Evolutionary conservation across 1,284 basidiomycete genomes (phyloP).

Genomic region (Ustilago curta): DNA sequence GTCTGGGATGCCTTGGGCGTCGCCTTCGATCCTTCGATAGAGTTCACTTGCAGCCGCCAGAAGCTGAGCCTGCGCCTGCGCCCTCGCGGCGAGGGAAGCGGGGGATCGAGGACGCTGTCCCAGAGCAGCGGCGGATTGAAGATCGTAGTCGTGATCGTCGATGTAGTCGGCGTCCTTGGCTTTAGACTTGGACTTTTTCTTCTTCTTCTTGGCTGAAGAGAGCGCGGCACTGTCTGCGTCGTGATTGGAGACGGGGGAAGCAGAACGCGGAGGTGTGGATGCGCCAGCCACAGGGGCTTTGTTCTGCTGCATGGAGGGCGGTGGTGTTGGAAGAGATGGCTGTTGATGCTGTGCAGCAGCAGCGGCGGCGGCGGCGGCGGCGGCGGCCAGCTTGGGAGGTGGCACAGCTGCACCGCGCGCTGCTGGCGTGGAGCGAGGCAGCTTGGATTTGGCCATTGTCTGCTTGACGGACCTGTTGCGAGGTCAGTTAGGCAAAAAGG

Average conservation of each 20-base stretch:
- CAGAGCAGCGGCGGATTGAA: slow-evolving; percentile 40
- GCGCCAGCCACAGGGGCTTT: slow-evolving; percentile 33
- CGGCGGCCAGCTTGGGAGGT: slow-evolving; percentile 48
- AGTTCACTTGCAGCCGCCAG: slow-evolving; percentile 67
- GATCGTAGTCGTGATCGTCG: slow-evolving; percentile 46
- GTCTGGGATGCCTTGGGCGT: slow-evolving; percentile 68
- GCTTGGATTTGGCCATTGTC: slow-evolving; percentile 55
- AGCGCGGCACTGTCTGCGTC: slow-evolving; percentile 36
- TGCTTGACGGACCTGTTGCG: slow-evolving; percentile 19
- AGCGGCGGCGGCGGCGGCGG: too few relatives aligned
- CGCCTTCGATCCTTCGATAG: slow-evolving; percentile 67
- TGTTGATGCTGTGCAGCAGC: slow-evolving; percentile 45
- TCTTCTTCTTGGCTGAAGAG: slow-evolving; percentile 60
- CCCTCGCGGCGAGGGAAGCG: slow-evolving; percentile 54
- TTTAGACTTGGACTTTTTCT: slow-evolving; percentile 64
- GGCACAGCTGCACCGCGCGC: slow-evolving; percentile 38
- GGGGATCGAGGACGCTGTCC: slow-evolving; percentile 48
- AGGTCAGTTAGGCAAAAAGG: slow-evolving; percentile 16
- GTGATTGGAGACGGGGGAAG: slow-evolving; percentile 38
- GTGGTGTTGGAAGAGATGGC: slow-evolving; percentile 12
- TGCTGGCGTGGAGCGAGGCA: slow-evolving; percentile 50
- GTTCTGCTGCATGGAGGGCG: slow-evolving; percentile 27
- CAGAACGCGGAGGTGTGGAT: slow-evolving; percentile 40
- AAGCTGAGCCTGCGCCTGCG: slow-evolving; percentile 67
- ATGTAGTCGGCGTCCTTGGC: slow-evolving; percentile 48